These are phyloP conservation scores for Vinca minor DNA, from an alignment of 257 asterid genomes.

Conservation along the genomic window DNA sequence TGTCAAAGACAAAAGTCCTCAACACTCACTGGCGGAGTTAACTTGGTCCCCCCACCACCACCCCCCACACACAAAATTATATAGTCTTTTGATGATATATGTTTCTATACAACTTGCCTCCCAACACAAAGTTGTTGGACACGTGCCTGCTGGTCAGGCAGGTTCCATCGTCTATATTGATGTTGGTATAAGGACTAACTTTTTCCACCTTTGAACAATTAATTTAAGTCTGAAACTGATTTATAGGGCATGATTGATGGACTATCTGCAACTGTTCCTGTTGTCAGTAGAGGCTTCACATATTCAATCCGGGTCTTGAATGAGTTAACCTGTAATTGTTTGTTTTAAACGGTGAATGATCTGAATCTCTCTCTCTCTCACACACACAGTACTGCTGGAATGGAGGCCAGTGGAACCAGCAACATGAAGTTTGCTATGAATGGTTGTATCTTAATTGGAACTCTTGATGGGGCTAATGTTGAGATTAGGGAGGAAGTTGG, in stretches of 20 bases:
- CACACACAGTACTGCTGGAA: constrained; percentile 94
- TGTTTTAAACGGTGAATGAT: constrained; percentile 6
- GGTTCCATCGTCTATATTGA: too few relatives aligned
- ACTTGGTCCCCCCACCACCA: too few relatives aligned
- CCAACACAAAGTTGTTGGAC: not conserved
- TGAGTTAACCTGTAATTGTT: constrained; percentile 4
- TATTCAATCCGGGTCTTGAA: not conserved
- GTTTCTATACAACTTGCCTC: too few relatives aligned
- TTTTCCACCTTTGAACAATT: not conserved
- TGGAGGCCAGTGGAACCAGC: constrained; percentile 97
- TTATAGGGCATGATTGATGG: not conserved
- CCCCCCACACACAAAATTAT: too few relatives aligned
- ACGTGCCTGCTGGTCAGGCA: not conserved
- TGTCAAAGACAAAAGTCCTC: too few relatives aligned
- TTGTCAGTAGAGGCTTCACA: not conserved
- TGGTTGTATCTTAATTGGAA: constrained; percentile 76
- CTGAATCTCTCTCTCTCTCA: constrained; percentile 18
- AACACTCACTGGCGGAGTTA: too few relatives aligned
- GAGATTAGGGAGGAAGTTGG: constrained; percentile 89
- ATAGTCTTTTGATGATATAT: too few relatives aligned
- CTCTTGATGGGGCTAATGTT: constrained; percentile 84
- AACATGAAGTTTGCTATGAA: constrained; percentile 89
- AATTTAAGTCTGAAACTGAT: not conserved
- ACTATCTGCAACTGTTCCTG: not conserved
- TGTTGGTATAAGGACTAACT: not conserved